These are phyloP conservation scores for Ascosphaera aggregata DNA, from an alignment of 2,329 filamentous ascomycete species.

Conservation along the genomic window DNA sequence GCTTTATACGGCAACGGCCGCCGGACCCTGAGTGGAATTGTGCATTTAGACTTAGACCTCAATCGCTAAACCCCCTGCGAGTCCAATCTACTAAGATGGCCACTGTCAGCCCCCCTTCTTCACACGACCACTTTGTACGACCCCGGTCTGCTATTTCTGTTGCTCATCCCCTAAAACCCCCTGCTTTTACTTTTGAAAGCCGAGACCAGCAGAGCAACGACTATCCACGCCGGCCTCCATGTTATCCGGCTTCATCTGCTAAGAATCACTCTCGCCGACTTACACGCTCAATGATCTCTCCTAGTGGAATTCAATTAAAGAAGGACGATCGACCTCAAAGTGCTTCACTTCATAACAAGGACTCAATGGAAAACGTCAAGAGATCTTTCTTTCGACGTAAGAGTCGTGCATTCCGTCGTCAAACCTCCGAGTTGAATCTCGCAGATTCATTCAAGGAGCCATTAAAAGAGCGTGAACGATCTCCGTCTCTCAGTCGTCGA, in stretches of 20 bases:
- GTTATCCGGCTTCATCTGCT: not conserved
- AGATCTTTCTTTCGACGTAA: slow-evolving; percentile 20
- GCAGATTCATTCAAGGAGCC: slow-evolving; percentile 16
- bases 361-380: slow-evolving; percentile 11
- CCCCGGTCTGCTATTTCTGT: not conserved
- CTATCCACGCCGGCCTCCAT: not conserved
- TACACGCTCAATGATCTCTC: not conserved
- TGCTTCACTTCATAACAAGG: not conserved
- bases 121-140: not conserved
- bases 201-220: not conserved
- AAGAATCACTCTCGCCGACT: not conserved
- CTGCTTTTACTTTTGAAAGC: not conserved
- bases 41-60: slow-evolving; percentile 1
- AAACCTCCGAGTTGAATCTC: slow-evolving; percentile 22
- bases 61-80: not conserved
- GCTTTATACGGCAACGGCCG: slow-evolving; percentile 1
- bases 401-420: slow-evolving; percentile 23
- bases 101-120: not conserved
- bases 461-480: slow-evolving; percentile 12
- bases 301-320: not conserved
- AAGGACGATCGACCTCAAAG: not conserved
- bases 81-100: not conserved
- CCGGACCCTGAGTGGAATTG: not conserved
- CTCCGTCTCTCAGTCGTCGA: slow-evolving; percentile 13
- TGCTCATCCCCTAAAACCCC: not conserved